Conservation (phyloP, 73 alveolate genomes). For the Paramecium tetraurelia region DNA sequence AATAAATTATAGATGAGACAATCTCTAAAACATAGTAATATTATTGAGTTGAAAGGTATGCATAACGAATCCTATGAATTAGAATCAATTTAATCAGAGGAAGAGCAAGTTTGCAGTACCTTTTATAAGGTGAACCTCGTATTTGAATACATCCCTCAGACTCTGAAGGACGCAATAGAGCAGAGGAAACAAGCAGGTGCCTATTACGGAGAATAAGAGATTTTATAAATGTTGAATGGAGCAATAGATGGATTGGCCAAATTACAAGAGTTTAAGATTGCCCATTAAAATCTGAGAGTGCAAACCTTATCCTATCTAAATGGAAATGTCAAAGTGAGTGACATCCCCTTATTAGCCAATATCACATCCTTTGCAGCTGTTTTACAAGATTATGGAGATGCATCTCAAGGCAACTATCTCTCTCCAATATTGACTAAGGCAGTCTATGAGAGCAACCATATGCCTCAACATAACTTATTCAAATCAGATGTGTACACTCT, state of each 20-base stretch:
- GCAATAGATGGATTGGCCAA: constrained; percentile 15
- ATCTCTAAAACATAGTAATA: background rate
- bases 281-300: constrained; percentile 9
- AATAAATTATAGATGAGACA: background rate
- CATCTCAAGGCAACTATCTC: background rate
- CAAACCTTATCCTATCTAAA: background rate
- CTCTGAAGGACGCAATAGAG: background rate
- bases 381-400: constrained; percentile 5
- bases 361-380: constrained; percentile 11
- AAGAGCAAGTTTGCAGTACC: background rate
- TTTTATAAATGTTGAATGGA: background rate
- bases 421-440: constrained; percentile 28
- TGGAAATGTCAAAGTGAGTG: background rate
- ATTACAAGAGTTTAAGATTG: background rate
- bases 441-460: background rate
- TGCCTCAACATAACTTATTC: constrained; percentile 25
- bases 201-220: background rate
- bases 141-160: constrained; percentile 15
- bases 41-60: background rate
- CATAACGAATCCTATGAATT: background rate
- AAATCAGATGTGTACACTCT: constrained; percentile 57
- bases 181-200: background rate
- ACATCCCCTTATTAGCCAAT: background rate
- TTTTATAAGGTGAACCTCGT: background rate
- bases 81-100: background rate